Evolutionary conservation across 768 basidiomycete genomes (phyloP), one percentile per base, ranked within the genome.

Genomic region (Candolleomyces efflorescens): DNA sequence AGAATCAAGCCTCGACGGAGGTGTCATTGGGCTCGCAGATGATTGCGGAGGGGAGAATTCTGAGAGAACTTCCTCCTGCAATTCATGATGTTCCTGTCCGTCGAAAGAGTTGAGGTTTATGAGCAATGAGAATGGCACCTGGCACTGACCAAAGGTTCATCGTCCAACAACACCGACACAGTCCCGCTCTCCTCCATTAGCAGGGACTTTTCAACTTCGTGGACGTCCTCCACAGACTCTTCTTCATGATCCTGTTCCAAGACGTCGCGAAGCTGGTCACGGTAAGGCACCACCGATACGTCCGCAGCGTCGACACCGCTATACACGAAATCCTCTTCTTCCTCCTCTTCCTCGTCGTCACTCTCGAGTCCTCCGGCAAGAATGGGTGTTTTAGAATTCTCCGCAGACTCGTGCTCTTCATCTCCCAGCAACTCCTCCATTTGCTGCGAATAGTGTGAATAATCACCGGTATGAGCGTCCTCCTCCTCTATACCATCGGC

Each of bases 281-380:
- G 75, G 68, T 94, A 94, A 53, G 78, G 81, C 38, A 75, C 32
- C 5, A 32, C 73, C 15, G 78, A 71, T 13, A 72, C 64, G 48
- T 74, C 71, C 37, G 68, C 70, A 4, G 84, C 81, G 63, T 94
- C 90, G 20, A 83, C 73, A 26, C 90, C 92, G 26, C 78, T 77
- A 65, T 93, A 94, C 26, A 92, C 59, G 63, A 94, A 94, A 0
- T 73, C 83, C 27, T 82, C 86, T 11, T 82, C 83, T 6, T 81
- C 82, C 10, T 81, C 84, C 0, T 76, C 78, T 12, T 71, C 78
- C 3, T 81, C 77, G 3, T 76, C 75, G 17, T 69, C 71, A 4
- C 65, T 65, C 13, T 53, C 59, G 1, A 53, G 37, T 13, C 6
- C 49, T 50, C 51, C 41, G 26, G 62, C 58, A n/a, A 56, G 55